These are phyloP conservation scores for Thielaviopsis ethacetica DNA, from an alignment of 2,329 filamentous ascomycete genomes.

Conservation along the genomic window DNA sequence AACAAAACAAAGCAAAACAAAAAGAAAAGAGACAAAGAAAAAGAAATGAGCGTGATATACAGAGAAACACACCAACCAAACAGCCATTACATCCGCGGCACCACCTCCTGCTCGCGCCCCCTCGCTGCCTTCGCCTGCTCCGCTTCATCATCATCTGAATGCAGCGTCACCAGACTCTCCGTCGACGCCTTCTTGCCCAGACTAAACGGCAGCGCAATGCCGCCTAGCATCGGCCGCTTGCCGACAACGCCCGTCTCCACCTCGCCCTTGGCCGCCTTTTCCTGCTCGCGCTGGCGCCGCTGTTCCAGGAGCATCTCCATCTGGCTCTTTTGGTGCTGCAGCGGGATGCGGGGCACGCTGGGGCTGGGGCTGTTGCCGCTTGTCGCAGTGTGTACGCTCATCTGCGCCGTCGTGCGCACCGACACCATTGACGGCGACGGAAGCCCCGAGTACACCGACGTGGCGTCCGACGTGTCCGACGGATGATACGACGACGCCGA, in stretches of 20 bases:
- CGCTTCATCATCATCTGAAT: slow-evolving; percentile 22
- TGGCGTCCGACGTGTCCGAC: neutral
- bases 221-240: slow-evolving; percentile 49
- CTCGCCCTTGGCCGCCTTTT: slow-evolving; percentile 20
- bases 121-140: slow-evolving; percentile 9
- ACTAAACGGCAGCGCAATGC: slow-evolving; percentile 59
- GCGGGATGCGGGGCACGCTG: neutral
- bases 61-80: neutral
- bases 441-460: slow-evolving; percentile 1
- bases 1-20: neutral
- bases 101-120: slow-evolving; percentile 10
- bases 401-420: neutral
- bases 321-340: neutral
- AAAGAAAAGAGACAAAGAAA: neutral
- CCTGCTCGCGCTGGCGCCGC: slow-evolving; percentile 3
- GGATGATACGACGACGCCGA: neutral
- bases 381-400: neutral
- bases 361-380: neutral
- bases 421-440: neutral
- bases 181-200: slow-evolving; percentile 46
- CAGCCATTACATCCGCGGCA: no score
- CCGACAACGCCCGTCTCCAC: slow-evolving; percentile 35
- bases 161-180: slow-evolving; percentile 54
- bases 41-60: neutral
- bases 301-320: slow-evolving; percentile 7